Evolutionary conservation across 2,329 filamentous ascomycete species (phyloP), one percentile per base, ranked within the genome.

Genomic region (Pseudogymnoascus sp.): DNA sequence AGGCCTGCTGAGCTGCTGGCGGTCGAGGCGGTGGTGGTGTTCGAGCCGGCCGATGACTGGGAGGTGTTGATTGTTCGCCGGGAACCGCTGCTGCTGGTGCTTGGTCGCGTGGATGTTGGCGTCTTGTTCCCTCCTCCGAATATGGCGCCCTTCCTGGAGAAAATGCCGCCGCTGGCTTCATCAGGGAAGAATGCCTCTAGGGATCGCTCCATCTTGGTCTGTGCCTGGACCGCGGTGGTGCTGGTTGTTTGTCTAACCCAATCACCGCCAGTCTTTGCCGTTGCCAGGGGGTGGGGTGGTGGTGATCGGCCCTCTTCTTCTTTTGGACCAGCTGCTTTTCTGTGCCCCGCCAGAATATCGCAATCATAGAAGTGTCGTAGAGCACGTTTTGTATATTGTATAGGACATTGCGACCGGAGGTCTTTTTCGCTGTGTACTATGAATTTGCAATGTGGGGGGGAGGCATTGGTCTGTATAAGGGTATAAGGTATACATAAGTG

Each of bases 1-100:
- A 83, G 81, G 72, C 69, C 81, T 72, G 69, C 81, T 80, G 75
- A 81, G 78, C 68, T 81, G 79, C 72, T 81, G 78, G 73, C 65
- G 10, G 61, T 66, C 34, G 63, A 62, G 5, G 65, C 62, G 47
- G 63, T 63, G 37, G 63, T 64, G 10, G 64, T 63, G 14, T 16
- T 36, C 14, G 63, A 31, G 45, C 40, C 23, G 54, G 36, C 54
- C 66, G 67, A 36, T 72, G 68, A 65, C 64, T 68, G 42, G 66
- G 64, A 16, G 65, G 62, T 26, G 63, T 45, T 42, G 60, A 37
- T 26, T 62, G 40, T 62, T 63, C 51, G 51, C 26, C 64, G 63
- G 37, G 65, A 68, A 39, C 67, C 71, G 57, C 66, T 67, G 63
- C 21, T n/a, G 26, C 69, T 70, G 8, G 71, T 73, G 64, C 64